These are phyloP conservation scores for Zea mays DNA, from an alignment of 176 grass and related monocot genomes.

Conservation along the genomic window Zm-B73-REFERENCE-NAM-5.0 NC_050096.1:186987501-186988000, in stretches of 20 bases:
- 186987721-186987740: not conserved
- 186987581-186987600: no score
- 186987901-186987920: not conserved
- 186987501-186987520: no score
- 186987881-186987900: no score
- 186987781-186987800: conserved; percentile 32
- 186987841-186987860: not conserved
- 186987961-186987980: conserved; percentile 10
- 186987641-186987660: no score
- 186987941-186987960: conserved; percentile 44
- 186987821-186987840: not conserved
- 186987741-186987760: not conserved
- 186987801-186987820: conserved; percentile 25
- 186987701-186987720: no score
- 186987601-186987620: no score
- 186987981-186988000: not conserved
- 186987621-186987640: no score
- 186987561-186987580: no score
- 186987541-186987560: no score
- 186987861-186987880: not conserved
- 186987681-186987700: not conserved
- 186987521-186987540: no score
- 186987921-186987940: conserved; percentile 44
- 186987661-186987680: no score
- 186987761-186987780: conserved; percentile 22